These are phyloP conservation scores for Ophiostoma sp. DNA, from an alignment of 2,329 filamentous ascomycete species.

Conservation along the genomic window DNA sequence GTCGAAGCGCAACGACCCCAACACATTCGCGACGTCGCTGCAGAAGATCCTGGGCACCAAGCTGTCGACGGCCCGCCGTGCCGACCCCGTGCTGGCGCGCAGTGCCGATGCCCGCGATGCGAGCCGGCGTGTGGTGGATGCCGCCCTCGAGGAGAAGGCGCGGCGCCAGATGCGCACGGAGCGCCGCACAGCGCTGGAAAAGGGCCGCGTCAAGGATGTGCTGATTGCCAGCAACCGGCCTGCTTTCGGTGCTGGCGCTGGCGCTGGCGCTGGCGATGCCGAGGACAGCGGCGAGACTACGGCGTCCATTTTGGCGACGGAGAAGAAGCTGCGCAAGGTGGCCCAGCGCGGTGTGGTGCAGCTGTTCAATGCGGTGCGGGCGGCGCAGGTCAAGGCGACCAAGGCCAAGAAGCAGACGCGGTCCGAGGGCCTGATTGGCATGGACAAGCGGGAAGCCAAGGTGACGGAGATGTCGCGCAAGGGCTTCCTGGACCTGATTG, in stretches of 20 bases:
- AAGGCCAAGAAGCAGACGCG: constrained; percentile 67
- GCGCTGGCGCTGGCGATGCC: constrained; percentile 37
- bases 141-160: constrained; percentile 76
- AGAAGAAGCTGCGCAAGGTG: constrained; percentile 76
- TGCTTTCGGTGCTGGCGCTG: neutral
- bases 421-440: constrained; percentile 70
- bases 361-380: constrained; percentile 90
- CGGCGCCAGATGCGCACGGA: constrained; percentile 72
- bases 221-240: constrained; percentile 48
- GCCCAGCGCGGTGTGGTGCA: constrained; percentile 92
- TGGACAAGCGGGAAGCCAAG: constrained; percentile 75
- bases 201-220: constrained; percentile 83
- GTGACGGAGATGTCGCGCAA: constrained; percentile 95
- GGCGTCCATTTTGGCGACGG: constrained; percentile 58
- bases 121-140: constrained; percentile 66
- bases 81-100: constrained; percentile 86
- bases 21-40: constrained; percentile 86
- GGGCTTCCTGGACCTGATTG: constrained; percentile 89
- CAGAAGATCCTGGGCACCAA: constrained; percentile 90
- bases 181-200: constrained; percentile 72
- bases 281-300: constrained; percentile 42
- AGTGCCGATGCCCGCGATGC: constrained; percentile 69
- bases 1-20: constrained; percentile 86
- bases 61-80: constrained; percentile 71
- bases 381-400: constrained; percentile 82